Base-by-base conservation (phyloP, 805 yeast genomes). In the Candida nitratophila region DNA sequence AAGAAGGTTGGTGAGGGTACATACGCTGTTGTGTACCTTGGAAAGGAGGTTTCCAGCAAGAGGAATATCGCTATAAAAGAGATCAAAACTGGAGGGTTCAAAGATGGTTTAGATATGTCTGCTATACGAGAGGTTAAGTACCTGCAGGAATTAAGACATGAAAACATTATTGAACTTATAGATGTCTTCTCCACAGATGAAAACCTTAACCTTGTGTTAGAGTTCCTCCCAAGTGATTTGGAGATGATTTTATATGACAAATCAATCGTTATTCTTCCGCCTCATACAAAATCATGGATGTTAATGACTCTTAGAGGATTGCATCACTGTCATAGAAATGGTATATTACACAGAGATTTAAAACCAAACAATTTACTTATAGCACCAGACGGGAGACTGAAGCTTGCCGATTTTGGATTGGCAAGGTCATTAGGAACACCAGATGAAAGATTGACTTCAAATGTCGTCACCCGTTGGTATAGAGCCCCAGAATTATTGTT, bases 1-100 rank as follows among this genome's bases (percentile, higher is more conserved):
- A 80, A 77, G 51, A 90, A 89, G 59, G 97, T 93, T 26, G 99
- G 99, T 59, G 99, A 93, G 66, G 99, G 99, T 65, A 93, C 99
- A 0, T 93, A 91, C 68, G 99, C 99, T 39, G 95, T 90, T 44
- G 99, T 93, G 6, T 88, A 82, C 56, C 71, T 90, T 15, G 98
- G 98, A 2, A 78, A 73, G 35, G 84, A 84, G 57, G 52, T 69
- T 12, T 70, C 65, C 40, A 73, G 78, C 26, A 65, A 61, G 6
- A 64, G 90, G 43, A 70, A 73, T 42, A 83, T 93, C 30, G 99
- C 99, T 51, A 83, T 95, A 47, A 93, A 93, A 59, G 96, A 89
- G 69, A 93, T 93, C 71, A 93, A 93, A 57, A 84, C 95, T 0
- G 95, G 95, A 2, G 82, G 85, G 47, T 90, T 90, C 69, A 88